Percentiles rank a stretch among this genome's conserved stretches.
Conservation (phyloP, 495 filamentous ascomycete genomes). For the Hyaloscypha variabilis region DNA sequence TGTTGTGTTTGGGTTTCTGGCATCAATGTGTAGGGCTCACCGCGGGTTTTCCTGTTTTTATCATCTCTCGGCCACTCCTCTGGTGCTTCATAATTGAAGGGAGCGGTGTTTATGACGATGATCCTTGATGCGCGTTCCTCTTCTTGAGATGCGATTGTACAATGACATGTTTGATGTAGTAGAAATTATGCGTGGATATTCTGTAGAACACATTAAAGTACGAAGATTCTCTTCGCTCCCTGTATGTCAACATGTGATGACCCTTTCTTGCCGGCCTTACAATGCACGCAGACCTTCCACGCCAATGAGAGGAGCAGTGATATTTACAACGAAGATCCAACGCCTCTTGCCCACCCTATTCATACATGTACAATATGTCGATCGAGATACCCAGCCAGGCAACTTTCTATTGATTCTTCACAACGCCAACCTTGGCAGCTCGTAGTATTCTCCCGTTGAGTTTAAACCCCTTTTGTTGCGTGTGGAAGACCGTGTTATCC, state of each 20-base stretch:
- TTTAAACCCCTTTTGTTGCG: conserved; percentile 92
- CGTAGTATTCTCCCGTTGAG: conserved; percentile 88
- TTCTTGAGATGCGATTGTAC: too few relatives aligned
- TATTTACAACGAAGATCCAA: conserved; percentile 28
- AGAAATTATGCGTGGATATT: neutral
- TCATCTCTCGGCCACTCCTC: neutral
- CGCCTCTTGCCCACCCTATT: conserved; percentile 27
- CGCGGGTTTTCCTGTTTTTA: neutral
- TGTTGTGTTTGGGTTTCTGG: neutral
- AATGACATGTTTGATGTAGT: too few relatives aligned
- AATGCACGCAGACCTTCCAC: conserved; percentile 21
- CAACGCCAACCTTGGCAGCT: conserved; percentile 94
- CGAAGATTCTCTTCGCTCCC: neutral
- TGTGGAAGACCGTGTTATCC: conserved; percentile 86
- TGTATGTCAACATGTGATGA: neutral
- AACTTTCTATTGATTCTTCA: conserved; percentile 53
- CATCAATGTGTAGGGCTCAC: neutral
- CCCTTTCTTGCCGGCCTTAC: conserved; percentile 15
- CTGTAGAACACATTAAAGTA: conserved; percentile 15
- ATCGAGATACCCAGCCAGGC: neutral
- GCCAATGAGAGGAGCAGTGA: conserved; percentile 29
- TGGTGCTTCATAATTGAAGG: too few relatives aligned
- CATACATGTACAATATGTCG: conserved; percentile 44
- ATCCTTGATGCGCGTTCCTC: too few relatives aligned
- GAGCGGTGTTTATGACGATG: too few relatives aligned